phyloP scores from a whole-genome alignment of 108 stramenopile genomes.

The Fragilaria crotonensis region DNA sequence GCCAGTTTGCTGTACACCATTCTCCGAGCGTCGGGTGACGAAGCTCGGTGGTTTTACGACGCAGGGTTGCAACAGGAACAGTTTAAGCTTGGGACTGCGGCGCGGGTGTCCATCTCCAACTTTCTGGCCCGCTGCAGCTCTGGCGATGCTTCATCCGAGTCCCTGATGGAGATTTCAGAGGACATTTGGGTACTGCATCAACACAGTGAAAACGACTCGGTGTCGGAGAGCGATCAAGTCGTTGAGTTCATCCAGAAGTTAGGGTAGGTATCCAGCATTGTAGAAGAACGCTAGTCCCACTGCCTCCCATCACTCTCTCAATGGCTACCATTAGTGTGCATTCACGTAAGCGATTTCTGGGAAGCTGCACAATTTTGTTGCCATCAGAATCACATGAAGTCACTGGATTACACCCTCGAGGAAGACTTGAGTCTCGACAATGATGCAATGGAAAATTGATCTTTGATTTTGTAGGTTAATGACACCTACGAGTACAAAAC shows the following conservation, averaged over 20 bases:
- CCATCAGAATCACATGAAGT: too few species aligned
- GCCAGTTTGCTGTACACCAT: neutral
- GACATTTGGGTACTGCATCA: constrained; percentile 24
- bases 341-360: too few species aligned
- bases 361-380: too few species aligned
- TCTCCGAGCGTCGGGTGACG: neutral
- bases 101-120: neutral
- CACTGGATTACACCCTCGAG: too few species aligned
- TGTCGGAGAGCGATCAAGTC: constrained; percentile 16
- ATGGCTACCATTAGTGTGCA: too few species aligned
- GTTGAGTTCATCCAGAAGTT: constrained; percentile 9
- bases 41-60: neutral
- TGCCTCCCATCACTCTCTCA: too few species aligned
- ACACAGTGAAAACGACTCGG: constrained; percentile 6
- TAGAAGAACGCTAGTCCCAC: too few species aligned
- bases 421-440: too few species aligned
- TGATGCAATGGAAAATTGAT: too few species aligned
- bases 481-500: too few species aligned
- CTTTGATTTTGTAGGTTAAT: too few species aligned
- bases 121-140: constrained; percentile 2
- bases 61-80: neutral
- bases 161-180: constrained; percentile 2
- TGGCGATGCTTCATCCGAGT: neutral
- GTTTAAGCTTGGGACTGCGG: constrained; percentile 1
- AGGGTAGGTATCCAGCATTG: too few species aligned